These are phyloP conservation scores for Mediolabrus comicus DNA, from an alignment of 108 stramenopile species.

Conservation along the genomic window DNA sequence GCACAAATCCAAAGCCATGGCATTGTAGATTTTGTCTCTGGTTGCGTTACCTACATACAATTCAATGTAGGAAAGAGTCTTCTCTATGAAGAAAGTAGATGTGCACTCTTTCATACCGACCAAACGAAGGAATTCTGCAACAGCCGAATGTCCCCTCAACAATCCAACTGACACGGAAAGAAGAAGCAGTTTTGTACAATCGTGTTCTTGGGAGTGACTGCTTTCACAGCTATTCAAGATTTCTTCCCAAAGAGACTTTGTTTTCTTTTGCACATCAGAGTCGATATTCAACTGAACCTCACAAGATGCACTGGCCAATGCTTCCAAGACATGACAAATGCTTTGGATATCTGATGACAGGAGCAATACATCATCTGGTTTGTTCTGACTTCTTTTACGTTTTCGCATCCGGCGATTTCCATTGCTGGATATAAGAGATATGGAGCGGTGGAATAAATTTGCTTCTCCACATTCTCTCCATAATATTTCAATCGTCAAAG, in stretches of 20 bases:
- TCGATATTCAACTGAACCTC: constrained; percentile 1
- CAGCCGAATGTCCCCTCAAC: not conserved
- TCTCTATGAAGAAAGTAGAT: not conserved
- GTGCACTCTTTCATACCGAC: not conserved
- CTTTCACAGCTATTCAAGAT: not conserved
- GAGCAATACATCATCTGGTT: not conserved
- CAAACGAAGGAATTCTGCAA: not conserved
- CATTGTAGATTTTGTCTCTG: not conserved
- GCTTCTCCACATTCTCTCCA: constrained; percentile 19
- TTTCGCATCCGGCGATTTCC: constrained; percentile 2
- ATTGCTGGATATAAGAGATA: not conserved
- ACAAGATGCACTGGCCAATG: constrained; percentile 10
- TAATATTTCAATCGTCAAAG: constrained; percentile 12
- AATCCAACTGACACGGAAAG: not conserved
- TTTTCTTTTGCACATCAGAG: not conserved
- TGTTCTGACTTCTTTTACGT: constrained; percentile 13
- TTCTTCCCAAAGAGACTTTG: constrained; percentile 24
- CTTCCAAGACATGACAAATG: constrained; percentile 13
- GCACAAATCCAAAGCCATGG: not conserved
- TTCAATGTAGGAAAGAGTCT: not conserved
- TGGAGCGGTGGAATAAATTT: not conserved
- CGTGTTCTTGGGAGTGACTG: not conserved
- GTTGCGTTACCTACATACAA: not conserved
- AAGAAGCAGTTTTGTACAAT: not conserved
- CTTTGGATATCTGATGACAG: not conserved